These are phyloP conservation scores for Populus alba DNA, from an alignment of 345 rosid genomes.

Conservation along the genomic window DNA sequence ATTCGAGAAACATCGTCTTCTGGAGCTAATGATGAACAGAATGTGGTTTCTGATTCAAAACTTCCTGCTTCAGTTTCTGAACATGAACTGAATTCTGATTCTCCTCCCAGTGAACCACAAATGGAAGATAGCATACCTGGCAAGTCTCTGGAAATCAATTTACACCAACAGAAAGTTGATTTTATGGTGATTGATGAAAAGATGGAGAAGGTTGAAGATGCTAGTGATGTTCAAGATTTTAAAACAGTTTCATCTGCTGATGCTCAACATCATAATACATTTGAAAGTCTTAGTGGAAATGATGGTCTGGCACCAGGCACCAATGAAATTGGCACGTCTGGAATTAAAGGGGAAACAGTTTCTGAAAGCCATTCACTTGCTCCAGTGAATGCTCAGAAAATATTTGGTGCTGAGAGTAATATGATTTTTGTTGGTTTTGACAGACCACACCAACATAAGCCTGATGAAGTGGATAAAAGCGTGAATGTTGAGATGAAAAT, in stretches of 20 bases:
- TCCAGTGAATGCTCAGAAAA: constrained; percentile 6
- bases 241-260: constrained; percentile 22
- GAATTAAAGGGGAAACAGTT: constrained; percentile 28
- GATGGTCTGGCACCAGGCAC: constrained; percentile 19
- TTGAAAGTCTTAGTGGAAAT: constrained; percentile 21
- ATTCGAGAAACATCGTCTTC: constrained; percentile 45
- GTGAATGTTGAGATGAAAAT: constrained; percentile 24
- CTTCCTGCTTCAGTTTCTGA: constrained; percentile 33
- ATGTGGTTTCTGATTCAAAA: constrained; percentile 24
- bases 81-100: constrained; percentile 37
- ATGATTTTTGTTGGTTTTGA: constrained; percentile 7
- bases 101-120: constrained; percentile 33
- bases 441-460: constrained; percentile 5
- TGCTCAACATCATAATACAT: constrained; percentile 20
- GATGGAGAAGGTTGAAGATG: constrained; percentile 26
- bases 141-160: constrained; percentile 27
- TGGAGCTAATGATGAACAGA: constrained; percentile 29
- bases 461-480: constrained; percentile 14
- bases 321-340: constrained; percentile 24
- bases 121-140: constrained; percentile 26
- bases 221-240: constrained; percentile 25
- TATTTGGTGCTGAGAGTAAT: constrained; percentile 17
- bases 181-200: constrained; percentile 22
- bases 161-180: constrained; percentile 21
- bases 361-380: constrained; percentile 14